phyloP scores from a whole-genome alignment of 768 basidiomycete genomes.

The Xerocomellus intermedius region DNA sequence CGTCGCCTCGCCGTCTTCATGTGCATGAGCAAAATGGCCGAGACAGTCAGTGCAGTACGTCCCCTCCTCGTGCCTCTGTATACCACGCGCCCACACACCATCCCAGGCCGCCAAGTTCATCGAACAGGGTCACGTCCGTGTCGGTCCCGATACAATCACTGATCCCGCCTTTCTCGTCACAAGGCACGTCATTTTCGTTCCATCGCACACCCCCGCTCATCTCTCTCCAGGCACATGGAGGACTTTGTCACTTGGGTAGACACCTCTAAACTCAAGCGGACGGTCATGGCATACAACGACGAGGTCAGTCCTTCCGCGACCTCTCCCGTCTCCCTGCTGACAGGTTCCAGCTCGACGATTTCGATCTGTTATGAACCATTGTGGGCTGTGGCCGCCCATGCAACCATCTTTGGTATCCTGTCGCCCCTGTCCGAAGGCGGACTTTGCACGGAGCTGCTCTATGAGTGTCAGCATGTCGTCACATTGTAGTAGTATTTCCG shows the following conservation, averaged over 20 bases:
- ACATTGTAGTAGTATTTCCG: background rate
- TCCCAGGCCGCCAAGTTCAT: slow-evolving; percentile 93
- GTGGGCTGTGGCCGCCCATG: too few species aligned
- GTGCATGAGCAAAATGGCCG: slow-evolving; percentile 91
- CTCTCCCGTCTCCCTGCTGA: slow-evolving; percentile 12
- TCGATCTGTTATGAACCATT: slow-evolving; percentile 67
- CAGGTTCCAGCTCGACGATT: slow-evolving; percentile 79
- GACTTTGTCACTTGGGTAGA: slow-evolving; percentile 99
- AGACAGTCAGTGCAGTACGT: slow-evolving; percentile 90
- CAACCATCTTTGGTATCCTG: too few species aligned
- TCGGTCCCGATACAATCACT: slow-evolving; percentile 92
- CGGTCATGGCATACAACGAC: slow-evolving; percentile 95
- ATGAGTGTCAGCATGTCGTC: background rate
- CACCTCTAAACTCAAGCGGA: slow-evolving; percentile 93
- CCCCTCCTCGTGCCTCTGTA: background rate
- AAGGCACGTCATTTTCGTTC: slow-evolving; percentile 43
- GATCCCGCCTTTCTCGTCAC: slow-evolving; percentile 97
- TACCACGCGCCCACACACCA: slow-evolving; percentile 7
- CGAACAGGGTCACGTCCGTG: slow-evolving; percentile 97
- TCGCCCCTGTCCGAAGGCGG: background rate
- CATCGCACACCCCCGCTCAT: slow-evolving; percentile 3
- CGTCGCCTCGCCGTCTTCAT: slow-evolving; percentile 90
- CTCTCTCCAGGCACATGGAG: slow-evolving; percentile 78
- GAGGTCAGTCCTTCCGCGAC: slow-evolving; percentile 52
- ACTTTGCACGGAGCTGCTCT: background rate